Percentiles rank a stretch among this genome's conserved stretches.
Conservation (phyloP, 2,329 filamentous ascomycete genomes). For the Parascedosporium putredinis region DNA sequence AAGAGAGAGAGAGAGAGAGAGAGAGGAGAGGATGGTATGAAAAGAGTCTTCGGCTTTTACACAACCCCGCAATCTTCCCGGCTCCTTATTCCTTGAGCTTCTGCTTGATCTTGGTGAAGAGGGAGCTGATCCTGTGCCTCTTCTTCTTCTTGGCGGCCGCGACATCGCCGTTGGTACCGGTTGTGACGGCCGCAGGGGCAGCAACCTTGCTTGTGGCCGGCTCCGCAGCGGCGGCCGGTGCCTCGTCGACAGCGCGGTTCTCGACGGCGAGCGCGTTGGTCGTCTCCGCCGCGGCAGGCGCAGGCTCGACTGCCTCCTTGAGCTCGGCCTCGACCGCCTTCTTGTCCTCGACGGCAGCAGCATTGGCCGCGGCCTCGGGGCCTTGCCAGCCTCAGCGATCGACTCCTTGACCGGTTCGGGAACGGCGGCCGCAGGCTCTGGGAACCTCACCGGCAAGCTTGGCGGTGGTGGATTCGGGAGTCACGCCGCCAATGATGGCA, state of each 20-base stretch:
- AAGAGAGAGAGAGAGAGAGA: no score
- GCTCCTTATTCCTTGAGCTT: constrained; percentile 3
- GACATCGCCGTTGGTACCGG: constrained; percentile 17
- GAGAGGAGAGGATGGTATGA: not conserved
- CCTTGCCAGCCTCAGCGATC: constrained; percentile 44
- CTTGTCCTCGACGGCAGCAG: constrained; percentile 64
- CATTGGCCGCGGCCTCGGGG: constrained; percentile 63
- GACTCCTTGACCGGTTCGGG: constrained; percentile 39
- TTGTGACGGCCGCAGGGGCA: constrained; percentile 10
- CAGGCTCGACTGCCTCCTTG: constrained; percentile 32
- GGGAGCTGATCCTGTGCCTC: constrained; percentile 52
- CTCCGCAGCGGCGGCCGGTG: constrained; percentile 7
- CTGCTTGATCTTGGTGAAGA: constrained; percentile 39
- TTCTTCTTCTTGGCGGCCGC: constrained; percentile 50
- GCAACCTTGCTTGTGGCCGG: not conserved
- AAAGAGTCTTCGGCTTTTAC: no score
- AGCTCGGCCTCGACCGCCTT: constrained; percentile 64
- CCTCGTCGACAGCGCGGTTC: constrained; percentile 9
- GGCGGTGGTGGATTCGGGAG: constrained; percentile 54
- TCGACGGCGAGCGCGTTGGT: constrained; percentile 11
- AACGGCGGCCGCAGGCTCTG: constrained; percentile 33
- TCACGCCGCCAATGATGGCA: constrained; percentile 39
- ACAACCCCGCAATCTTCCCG: not conserved
- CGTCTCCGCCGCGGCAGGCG: constrained; percentile 12
- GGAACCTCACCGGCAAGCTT: constrained; percentile 44